phyloP scores from a whole-genome alignment of 352 stramenopile genomes.

The Pythium aquatile region DNA sequence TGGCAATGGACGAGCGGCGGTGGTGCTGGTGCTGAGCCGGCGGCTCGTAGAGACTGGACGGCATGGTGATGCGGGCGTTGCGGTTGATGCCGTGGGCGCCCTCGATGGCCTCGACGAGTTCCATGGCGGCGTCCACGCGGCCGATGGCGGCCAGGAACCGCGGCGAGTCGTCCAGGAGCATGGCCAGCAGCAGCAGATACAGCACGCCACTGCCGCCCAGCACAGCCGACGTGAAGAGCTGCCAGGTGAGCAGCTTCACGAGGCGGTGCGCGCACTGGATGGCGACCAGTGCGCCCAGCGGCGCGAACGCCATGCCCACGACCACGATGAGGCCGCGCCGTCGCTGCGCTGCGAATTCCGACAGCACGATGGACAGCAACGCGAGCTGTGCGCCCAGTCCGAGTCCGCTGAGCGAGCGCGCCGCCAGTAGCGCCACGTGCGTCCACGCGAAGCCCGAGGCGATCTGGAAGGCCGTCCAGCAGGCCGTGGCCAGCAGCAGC shows the following conservation, averaged over 20 bases:
- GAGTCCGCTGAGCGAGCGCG: constrained; percentile 37
- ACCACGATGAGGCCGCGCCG: constrained; percentile 60
- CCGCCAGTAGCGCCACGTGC: constrained; percentile 31
- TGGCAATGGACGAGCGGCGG: neutral
- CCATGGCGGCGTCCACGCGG: constrained; percentile 53
- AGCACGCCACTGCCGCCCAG: constrained; percentile 32
- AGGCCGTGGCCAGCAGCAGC: constrained; percentile 37
- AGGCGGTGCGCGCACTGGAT: constrained; percentile 38
- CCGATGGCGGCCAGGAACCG: constrained; percentile 69
- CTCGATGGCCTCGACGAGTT: constrained; percentile 56
- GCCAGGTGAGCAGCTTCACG: constrained; percentile 21
- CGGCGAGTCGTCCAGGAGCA: constrained; percentile 53
- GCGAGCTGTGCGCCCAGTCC: constrained; percentile 57
- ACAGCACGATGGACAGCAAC: constrained; percentile 46
- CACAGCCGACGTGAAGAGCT: constrained; percentile 21
- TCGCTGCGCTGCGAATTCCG: constrained; percentile 61
- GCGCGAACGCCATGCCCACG: constrained; percentile 39
- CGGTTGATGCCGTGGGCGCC: constrained; percentile 52
- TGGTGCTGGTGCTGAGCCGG: constrained; percentile 29
- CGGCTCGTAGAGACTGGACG: constrained; percentile 59
- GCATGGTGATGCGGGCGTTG: constrained; percentile 49
- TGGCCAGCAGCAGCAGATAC: constrained; percentile 28
- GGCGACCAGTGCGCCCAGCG: constrained; percentile 40
- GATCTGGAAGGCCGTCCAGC: constrained; percentile 40
- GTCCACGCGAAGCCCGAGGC: constrained; percentile 11